Percentiles rank a stretch among this genome's conserved stretches.
phyloP scores from a whole-genome alignment of 495 filamentous ascomycete species.

The Pyrenula massariospora region DNA sequence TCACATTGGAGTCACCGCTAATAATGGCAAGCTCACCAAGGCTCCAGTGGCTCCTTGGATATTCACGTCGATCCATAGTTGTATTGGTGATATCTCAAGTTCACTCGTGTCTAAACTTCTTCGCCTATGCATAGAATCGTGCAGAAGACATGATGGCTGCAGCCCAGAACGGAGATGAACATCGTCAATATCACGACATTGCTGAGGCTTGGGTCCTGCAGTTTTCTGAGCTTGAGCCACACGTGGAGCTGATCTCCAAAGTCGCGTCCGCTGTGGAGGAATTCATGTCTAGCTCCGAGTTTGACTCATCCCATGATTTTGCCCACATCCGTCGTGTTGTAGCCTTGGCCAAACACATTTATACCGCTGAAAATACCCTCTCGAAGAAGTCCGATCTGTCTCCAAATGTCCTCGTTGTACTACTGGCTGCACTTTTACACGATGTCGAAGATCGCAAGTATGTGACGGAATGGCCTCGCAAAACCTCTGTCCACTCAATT shows the following conservation, averaged over 20 bases:
- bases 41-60: too few relatives aligned
- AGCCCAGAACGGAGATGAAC: too few relatives aligned
- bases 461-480: constrained; percentile 15
- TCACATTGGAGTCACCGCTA: too few relatives aligned
- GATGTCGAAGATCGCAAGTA: constrained; percentile 88
- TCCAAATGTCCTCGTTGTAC: constrained; percentile 30
- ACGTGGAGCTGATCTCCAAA: neutral
- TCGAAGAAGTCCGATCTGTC: constrained; percentile 20
- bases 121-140: too few relatives aligned
- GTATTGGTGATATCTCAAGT: too few relatives aligned
- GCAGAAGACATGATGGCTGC: too few relatives aligned
- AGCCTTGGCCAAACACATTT: constrained; percentile 51
- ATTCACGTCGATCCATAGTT: too few relatives aligned
- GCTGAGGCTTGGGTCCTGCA: neutral
- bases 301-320: constrained; percentile 82
- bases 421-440: constrained; percentile 69
- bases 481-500: neutral
- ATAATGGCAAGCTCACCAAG: too few relatives aligned
- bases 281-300: constrained; percentile 55
- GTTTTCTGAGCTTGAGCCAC: neutral
- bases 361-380: constrained; percentile 23
- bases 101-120: too few relatives aligned
- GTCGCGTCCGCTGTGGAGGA: neutral
- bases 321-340: constrained; percentile 72
- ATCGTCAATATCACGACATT: neutral